phyloP scores from a whole-genome alignment of 2,329 filamentous ascomycete genomes.

The Monosporascus sp. region DNA sequence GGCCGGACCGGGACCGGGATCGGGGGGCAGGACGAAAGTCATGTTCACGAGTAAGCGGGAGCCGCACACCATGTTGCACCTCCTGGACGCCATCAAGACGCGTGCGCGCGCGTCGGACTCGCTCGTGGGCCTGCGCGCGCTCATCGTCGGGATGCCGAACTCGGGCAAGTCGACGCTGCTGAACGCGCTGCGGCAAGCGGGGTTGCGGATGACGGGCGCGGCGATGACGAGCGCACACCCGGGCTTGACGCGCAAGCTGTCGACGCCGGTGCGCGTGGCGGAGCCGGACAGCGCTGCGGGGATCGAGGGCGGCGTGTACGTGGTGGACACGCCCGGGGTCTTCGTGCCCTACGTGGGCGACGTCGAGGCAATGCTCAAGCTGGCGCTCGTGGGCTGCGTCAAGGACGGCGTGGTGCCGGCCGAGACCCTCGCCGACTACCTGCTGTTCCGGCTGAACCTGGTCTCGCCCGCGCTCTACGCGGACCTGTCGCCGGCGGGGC shows the following conservation, averaged over 20 bases:
- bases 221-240: slow-evolving; percentile 81
- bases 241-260: slow-evolving; percentile 82
- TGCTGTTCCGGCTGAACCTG: slow-evolving; percentile 78
- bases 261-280: slow-evolving; percentile 73
- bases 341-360: slow-evolving; percentile 89
- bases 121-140: slow-evolving; percentile 75
- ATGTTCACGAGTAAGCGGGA: slow-evolving; percentile 41
- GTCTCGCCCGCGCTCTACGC: slow-evolving; percentile 57
- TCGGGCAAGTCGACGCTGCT: slow-evolving; percentile 94
- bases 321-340: slow-evolving; percentile 90
- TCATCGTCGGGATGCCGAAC: slow-evolving; percentile 97
- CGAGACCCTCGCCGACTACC: slow-evolving; percentile 79
- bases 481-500: slow-evolving; percentile 46
- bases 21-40: slow-evolving; percentile 13
- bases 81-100: slow-evolving; percentile 45
- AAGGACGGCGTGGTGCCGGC: slow-evolving; percentile 80
- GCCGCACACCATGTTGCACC: slow-evolving; percentile 26
- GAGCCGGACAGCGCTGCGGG: slow-evolving; percentile 21
- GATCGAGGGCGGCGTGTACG: slow-evolving; percentile 62
- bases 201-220: slow-evolving; percentile 59
- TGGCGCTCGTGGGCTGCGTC: slow-evolving; percentile 86
- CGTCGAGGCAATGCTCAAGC: slow-evolving; percentile 85
- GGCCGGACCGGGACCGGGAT: no score
- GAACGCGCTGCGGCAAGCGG: slow-evolving; percentile 71
- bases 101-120: slow-evolving; percentile 47